These are phyloP conservation scores for Trametes hirsuta DNA, from an alignment of 1,284 basidiomycete species.

Conservation along the genomic window DNA sequence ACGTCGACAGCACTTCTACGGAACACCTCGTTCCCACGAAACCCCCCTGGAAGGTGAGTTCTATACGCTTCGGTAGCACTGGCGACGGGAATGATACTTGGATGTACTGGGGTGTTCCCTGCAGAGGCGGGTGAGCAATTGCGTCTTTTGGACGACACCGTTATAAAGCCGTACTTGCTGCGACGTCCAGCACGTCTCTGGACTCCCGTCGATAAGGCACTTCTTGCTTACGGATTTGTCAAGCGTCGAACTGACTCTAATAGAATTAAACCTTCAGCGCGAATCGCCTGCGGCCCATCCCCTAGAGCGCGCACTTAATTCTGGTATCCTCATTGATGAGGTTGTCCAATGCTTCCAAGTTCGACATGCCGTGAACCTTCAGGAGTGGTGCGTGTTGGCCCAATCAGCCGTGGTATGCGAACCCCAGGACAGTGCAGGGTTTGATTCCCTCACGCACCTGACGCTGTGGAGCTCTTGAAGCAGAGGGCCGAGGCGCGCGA, in stretches of 20 bases:
- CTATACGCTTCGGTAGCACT: constrained; percentile 56
- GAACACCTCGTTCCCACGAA: constrained; percentile 73
- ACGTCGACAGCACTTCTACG: constrained; percentile 42
- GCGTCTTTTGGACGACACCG: not conserved
- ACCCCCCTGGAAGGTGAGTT: constrained; percentile 81
- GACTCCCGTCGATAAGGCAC: constrained; percentile 66
- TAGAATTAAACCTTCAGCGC: not conserved
- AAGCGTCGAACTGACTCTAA: constrained; percentile 82
- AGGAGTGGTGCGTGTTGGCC: no score
- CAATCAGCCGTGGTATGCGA: no score
- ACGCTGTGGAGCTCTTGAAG: no score
- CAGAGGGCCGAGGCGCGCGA: not conserved
- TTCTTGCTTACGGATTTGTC: constrained; percentile 78
- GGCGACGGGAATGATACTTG: constrained; percentile 59
- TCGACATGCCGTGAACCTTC: constrained; percentile 3
- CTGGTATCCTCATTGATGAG: constrained; percentile 23
- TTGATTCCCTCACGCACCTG: no score
- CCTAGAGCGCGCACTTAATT: constrained; percentile 21
- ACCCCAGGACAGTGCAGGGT: no score
- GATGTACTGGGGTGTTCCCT: constrained; percentile 78
- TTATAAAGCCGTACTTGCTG: constrained; percentile 57
- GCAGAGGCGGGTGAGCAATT: not conserved
- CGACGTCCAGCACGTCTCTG: constrained; percentile 85
- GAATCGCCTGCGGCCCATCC: not conserved
- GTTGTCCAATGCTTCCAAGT: constrained; percentile 4